Conservation (phyloP, 176 grass and related monocot genomes). For the Zizania latifolia region DNA sequence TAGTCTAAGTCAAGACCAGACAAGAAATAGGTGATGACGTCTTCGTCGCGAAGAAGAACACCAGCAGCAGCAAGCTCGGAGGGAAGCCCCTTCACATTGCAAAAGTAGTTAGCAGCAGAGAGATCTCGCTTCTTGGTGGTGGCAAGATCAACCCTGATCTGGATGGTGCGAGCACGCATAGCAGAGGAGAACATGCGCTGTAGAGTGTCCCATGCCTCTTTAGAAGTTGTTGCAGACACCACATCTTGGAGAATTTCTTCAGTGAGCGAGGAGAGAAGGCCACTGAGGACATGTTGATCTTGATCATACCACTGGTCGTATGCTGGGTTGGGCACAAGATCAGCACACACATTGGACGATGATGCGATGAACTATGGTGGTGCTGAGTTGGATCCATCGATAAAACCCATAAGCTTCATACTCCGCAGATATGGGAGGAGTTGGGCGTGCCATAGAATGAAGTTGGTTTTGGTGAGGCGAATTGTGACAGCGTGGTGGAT, state of each 20-base stretch:
- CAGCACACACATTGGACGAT: neutral
- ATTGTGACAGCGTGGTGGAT: neutral
- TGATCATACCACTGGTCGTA: no score
- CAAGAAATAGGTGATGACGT: neutral
- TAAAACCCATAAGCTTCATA: neutral
- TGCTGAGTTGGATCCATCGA: neutral
- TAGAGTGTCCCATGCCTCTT: no score
- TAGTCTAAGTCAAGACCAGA: neutral
- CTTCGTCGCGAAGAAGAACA: neutral
- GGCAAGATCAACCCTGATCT: neutral
- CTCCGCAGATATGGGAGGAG: neutral
- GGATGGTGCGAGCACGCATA: neutral
- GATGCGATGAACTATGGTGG: neutral
- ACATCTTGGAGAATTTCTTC: neutral
- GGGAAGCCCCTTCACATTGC: neutral
- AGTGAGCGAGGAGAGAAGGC: neutral
- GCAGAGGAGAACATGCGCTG: no score
- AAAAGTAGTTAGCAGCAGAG: neutral
- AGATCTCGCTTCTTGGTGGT: neutral
- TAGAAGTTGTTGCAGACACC: neutral
- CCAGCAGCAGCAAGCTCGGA: neutral
- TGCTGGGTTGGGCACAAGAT: neutral
- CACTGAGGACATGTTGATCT: neutral
- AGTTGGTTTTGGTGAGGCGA: neutral
- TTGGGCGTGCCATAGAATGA: neutral